phyloP scores from a whole-genome alignment of 345 rosid genomes.

The Camelina sativa region DNA sequence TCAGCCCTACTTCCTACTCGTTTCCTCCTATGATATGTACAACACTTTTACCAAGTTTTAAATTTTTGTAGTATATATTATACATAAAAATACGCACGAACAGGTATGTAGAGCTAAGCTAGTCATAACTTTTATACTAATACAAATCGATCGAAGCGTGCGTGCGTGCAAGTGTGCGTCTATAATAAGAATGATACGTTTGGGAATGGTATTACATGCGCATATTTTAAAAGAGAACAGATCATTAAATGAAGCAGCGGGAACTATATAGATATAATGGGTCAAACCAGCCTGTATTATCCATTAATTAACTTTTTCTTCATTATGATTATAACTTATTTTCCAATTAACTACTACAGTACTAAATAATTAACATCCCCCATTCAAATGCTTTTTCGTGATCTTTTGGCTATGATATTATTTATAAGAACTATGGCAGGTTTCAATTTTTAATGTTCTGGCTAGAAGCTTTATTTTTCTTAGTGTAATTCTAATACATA shows the following conservation, averaged over 20 bases:
- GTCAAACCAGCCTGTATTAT: constrained; percentile 20
- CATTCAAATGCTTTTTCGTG: constrained; percentile 1
- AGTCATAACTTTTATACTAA: background rate
- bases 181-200: constrained; percentile 30
- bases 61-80: background rate
- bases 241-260: background rate
- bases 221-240: constrained; percentile 8
- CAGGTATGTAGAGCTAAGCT: too few relatives aligned
- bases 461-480: too few relatives aligned
- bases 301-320: background rate
- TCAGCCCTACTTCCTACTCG: constrained; percentile 26
- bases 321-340: background rate
- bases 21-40: constrained; percentile 23
- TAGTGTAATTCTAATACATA: too few relatives aligned
- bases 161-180: constrained; percentile 26
- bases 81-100: background rate
- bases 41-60: constrained; percentile 1
- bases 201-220: constrained; percentile 41
- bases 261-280: constrained; percentile 3
- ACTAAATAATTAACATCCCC: constrained; percentile 1
- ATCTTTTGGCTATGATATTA: background rate
- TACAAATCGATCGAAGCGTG: constrained; percentile 10
- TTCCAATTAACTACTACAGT: background rate
- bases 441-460: too few relatives aligned
- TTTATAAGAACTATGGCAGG: too few relatives aligned